Conservation (phyloP, 177 flowering plant species). For the Telopea speciosissima region DNA sequence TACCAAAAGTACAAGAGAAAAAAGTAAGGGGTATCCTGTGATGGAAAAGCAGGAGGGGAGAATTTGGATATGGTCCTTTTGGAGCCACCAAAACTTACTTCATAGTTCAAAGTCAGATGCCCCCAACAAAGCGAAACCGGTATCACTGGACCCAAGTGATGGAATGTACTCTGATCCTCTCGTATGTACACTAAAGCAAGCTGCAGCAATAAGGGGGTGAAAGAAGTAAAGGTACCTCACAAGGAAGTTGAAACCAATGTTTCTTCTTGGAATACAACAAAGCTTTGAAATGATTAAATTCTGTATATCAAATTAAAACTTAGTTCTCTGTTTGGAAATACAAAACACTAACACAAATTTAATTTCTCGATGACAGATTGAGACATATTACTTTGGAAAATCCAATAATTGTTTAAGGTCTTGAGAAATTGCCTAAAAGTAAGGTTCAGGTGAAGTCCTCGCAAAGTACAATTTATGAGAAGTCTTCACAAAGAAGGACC, state of each 20-base stretch:
- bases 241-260: background rate
- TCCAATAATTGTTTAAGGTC: background rate
- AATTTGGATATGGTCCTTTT: too few relatives aligned
- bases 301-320: background rate
- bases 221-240: background rate
- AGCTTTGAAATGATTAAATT: background rate
- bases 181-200: constrained; percentile 79
- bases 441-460: background rate
- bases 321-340: too few relatives aligned
- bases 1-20: too few relatives aligned
- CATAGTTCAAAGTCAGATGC: constrained; percentile 41
- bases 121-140: constrained; percentile 42
- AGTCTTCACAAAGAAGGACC: background rate
- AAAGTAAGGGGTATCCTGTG: too few relatives aligned
- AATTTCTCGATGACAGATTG: background rate
- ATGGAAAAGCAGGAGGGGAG: too few relatives aligned
- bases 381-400: too few relatives aligned
- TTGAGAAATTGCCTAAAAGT: too few relatives aligned
- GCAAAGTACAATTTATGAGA: background rate
- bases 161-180: constrained; percentile 89
- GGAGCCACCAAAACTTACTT: constrained; percentile 11
- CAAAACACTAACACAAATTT: too few relatives aligned
- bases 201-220: constrained; percentile 33
- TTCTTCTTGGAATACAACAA: background rate
- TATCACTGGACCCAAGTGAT: constrained; percentile 47